These are phyloP conservation scores for Globisporangium acanthophoron DNA, from an alignment of 352 stramenopile species.

Conservation along the genomic window DNA sequence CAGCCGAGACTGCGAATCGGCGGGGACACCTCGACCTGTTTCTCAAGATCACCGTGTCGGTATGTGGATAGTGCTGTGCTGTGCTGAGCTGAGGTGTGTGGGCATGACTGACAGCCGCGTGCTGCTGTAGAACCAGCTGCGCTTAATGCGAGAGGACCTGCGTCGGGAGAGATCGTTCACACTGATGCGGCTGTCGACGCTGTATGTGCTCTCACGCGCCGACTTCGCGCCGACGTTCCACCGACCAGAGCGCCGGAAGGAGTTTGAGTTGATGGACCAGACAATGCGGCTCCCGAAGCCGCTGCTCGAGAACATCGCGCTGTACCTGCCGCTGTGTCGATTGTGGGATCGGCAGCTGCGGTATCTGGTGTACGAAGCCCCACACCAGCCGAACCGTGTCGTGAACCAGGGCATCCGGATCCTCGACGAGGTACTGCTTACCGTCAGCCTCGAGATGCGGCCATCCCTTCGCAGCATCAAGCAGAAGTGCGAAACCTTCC, in stretches of 20 bases:
- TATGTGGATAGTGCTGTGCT: conserved; percentile 15
- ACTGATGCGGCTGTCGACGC: conserved; percentile 67
- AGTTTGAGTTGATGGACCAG: conserved; percentile 53
- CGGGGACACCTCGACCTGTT: conserved; percentile 79
- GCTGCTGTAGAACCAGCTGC: conserved; percentile 57
- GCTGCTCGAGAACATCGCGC: conserved; percentile 73
- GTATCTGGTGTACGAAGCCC: conserved; percentile 74
- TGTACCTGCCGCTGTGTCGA: conserved; percentile 65
- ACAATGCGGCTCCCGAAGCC: conserved; percentile 71
- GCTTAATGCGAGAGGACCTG: conserved; percentile 71
- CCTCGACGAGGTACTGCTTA: conserved; percentile 78
- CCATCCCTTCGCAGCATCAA: conserved; percentile 49
- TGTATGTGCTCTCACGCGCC: conserved; percentile 59
- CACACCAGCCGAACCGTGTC: conserved; percentile 66
- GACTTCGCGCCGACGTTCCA: conserved; percentile 34
- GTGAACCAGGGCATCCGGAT: conserved; percentile 78
- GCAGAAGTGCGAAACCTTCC: conserved; percentile 27
- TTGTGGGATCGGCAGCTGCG: conserved; percentile 79
- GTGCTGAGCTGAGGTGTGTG: background rate
- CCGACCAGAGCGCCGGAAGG: conserved; percentile 35
- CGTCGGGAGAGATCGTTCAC: conserved; percentile 60
- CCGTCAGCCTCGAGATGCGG: conserved; percentile 59
- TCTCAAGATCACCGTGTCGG: conserved; percentile 77
- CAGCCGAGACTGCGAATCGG: conserved; percentile 74
- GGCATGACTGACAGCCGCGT: background rate